Conservation (phyloP, 306 rosid genomes). For the Delonix regia region DNA sequence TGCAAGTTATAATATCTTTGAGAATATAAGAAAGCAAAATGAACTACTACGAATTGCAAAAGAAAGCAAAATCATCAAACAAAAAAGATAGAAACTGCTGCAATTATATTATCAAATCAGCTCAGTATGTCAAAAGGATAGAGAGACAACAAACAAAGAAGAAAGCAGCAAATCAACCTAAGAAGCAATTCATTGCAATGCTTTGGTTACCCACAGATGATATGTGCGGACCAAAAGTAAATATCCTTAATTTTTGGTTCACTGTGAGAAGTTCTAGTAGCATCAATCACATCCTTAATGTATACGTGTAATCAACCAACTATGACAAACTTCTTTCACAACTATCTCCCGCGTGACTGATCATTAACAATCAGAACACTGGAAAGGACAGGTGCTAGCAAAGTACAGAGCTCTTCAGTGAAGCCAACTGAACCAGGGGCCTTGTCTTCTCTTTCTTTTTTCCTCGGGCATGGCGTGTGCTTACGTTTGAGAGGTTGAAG, state of each 20-base stretch:
- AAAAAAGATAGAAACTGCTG: not conserved
- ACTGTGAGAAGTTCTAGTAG: not conserved
- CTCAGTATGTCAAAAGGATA: slow-evolving; percentile 4
- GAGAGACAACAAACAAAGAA: slow-evolving; percentile 6
- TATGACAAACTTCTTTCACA: not conserved
- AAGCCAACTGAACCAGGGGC: not conserved
- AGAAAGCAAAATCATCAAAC: not conserved
- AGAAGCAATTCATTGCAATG: not conserved
- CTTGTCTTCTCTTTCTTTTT: not conserved
- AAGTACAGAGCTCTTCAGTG: not conserved
- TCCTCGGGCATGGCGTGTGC: not conserved
- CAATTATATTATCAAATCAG: slow-evolving; percentile 3
- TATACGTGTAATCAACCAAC: not conserved
- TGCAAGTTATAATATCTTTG: slow-evolving; percentile 40
- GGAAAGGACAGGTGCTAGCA: not conserved
- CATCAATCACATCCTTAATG: not conserved
- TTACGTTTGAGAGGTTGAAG: slow-evolving; percentile 17
- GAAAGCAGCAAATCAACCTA: slow-evolving; percentile 22
- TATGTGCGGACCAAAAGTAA: not conserved
- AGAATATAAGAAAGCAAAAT: slow-evolving; percentile 4
- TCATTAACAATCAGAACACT: not conserved
- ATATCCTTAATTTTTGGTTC: not conserved
- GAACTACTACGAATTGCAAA: not conserved
- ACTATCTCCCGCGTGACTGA: not conserved
- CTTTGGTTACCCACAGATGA: slow-evolving; percentile 5